These are phyloP conservation scores for Straminergon stramineum DNA, from an alignment of 225 moss, liverwort and hornwort genomes.

Conservation along the genomic window DNA sequence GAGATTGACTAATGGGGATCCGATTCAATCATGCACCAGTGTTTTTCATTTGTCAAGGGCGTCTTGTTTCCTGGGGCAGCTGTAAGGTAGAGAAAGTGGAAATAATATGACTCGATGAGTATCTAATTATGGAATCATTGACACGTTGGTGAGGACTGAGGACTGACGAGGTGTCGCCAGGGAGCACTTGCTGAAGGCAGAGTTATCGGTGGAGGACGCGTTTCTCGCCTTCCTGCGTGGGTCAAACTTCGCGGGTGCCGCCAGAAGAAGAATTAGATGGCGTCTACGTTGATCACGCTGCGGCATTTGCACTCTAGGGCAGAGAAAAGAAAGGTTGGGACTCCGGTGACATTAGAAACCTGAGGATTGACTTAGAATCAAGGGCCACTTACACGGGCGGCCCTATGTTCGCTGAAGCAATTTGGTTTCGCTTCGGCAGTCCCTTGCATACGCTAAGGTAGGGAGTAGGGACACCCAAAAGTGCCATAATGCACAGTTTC, in stretches of 20 bases:
- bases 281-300: neutral
- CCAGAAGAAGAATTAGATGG: neutral
- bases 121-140: neutral
- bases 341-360: neutral
- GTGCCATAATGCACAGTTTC: neutral
- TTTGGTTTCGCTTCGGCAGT: neutral
- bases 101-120: no score
- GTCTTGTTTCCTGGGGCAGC: neutral
- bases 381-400: neutral
- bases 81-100: neutral
- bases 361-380: neutral
- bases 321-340: neutral
- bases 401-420: neutral
- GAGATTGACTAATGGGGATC: neutral
- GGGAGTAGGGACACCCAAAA: neutral
- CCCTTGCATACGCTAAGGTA: neutral
- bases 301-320: neutral
- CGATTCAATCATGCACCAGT: neutral
- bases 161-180: neutral
- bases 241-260: neutral
- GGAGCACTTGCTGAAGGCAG: neutral
- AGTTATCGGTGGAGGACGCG: neutral
- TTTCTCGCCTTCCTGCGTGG: neutral
- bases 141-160: neutral
- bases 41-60: neutral